Evolutionary conservation across 208 protist species (phyloP), one percentile per base, ranked within the genome.

Genomic region (Leptomonas pyrrhocoris): DNA sequence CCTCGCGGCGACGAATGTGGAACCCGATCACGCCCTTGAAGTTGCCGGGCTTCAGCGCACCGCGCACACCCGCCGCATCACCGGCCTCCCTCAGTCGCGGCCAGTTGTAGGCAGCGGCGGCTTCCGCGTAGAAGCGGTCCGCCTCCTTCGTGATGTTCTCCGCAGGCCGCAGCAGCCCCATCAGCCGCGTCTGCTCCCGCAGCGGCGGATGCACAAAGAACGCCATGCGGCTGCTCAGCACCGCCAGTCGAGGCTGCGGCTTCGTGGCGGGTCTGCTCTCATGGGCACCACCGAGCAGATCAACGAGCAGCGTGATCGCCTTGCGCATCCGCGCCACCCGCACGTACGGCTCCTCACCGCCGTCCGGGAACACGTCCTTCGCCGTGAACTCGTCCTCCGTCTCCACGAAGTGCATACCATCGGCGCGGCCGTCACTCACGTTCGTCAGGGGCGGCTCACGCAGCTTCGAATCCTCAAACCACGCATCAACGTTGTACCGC

Each of bases 111-210:
- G 30, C 21, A 0, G 42, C 5, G 0, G 45, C 45, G 19, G 28
- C 13, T 11, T 19, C 19, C 16, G 45, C 15, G 57, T 73, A 73
- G 23, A 63, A 65, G 19, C 57, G 56, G 3, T 54, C 48, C n/a
- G 65, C 6, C 34, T 64, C 67, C 15, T 21, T 40, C 5, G 48
- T 34, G 19, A 73, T 23, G 27, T 4, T 7, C 12, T 31, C 3
- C 6, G 57, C 50, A 1, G 67, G 67, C 18, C 57, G 45, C 57
- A 73, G 67, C 46, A 73, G 67, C 21, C 27, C 67, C 46, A 65
- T 53, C 36, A 73, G 18, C 57, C 46, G 57, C 19, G 67, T 73
- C 48, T 50, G 50, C 59, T 73, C 67, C 25, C 2, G n/a, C 45
- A 73, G 45, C 21, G 42, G 18, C 8, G 43, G 31, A 12, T 43